These are phyloP conservation scores for Wickerhamiella kurtzmanii DNA, from an alignment of 805 yeast species.

Conservation along the genomic window DNA sequence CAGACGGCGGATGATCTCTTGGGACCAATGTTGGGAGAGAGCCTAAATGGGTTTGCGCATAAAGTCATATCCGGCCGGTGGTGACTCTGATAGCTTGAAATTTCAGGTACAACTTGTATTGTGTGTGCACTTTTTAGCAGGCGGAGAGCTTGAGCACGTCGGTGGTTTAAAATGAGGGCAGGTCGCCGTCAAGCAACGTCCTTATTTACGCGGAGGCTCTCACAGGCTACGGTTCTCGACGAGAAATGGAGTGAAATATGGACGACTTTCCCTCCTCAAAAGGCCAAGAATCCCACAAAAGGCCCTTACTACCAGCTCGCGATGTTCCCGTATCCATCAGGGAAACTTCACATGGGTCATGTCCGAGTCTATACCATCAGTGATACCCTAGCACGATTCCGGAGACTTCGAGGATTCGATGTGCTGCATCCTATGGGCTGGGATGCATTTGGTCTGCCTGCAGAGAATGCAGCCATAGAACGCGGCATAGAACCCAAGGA, in stretches of 20 bases:
- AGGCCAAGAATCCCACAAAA: slow-evolving; percentile 5
- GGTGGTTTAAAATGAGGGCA: no score
- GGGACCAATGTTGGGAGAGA: no score
- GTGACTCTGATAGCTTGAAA: no score
- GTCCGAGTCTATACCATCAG: slow-evolving; percentile 83
- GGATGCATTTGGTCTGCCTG: slow-evolving; percentile 98
- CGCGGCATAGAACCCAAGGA: slow-evolving; percentile 59
- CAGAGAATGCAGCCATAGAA: slow-evolving; percentile 95
- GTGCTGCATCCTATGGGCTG: slow-evolving; percentile 97
- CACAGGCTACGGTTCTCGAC: not conserved
- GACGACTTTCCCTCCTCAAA: slow-evolving; percentile 1
- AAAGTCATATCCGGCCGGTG: no score
- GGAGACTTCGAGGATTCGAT: slow-evolving; percentile 57
- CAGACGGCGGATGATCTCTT: no score
- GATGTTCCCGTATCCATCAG: slow-evolving; percentile 96
- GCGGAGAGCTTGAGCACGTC: no score
- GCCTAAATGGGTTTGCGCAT: no score
- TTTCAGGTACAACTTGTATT: no score
- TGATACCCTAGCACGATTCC: slow-evolving; percentile 68
- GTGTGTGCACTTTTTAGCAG: no score
- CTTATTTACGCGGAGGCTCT: not conserved
- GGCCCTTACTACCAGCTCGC: slow-evolving; percentile 51
- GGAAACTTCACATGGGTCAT: slow-evolving; percentile 86
- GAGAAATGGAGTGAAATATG: slow-evolving; percentile 3
- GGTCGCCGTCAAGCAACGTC: no score